Evolutionary conservation across 495 filamentous ascomycete genomes (phyloP).

Genomic region (Podospora tetraspora): DNA sequence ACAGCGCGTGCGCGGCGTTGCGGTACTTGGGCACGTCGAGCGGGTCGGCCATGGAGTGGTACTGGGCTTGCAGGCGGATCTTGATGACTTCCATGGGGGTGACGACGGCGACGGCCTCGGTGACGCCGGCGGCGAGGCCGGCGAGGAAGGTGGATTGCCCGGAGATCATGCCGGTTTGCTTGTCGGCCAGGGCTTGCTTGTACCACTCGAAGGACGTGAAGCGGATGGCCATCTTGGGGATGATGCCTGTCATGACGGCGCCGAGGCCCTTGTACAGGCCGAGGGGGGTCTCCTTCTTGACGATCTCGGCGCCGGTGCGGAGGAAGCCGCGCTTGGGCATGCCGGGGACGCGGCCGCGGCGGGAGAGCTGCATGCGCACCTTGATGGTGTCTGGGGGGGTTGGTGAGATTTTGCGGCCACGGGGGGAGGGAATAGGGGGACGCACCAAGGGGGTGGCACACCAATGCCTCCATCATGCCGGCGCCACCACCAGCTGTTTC

Average conservation of each 20-base stretch:
- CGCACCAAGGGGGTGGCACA: slow-evolving; percentile 90
- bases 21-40: slow-evolving; percentile 92
- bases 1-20: slow-evolving; percentile 91
- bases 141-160: slow-evolving; percentile 81
- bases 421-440: slow-evolving; percentile 5
- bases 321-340: slow-evolving; percentile 83
- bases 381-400: slow-evolving; percentile 75
- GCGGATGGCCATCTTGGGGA: slow-evolving; percentile 99
- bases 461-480: slow-evolving; percentile 98
- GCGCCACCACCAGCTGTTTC: slow-evolving; percentile 85
- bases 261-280: slow-evolving; percentile 95
- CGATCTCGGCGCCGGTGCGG: slow-evolving; percentile 78
- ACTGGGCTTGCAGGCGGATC: slow-evolving; percentile 94
- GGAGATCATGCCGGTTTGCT: slow-evolving; percentile 61
- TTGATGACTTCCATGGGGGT: slow-evolving; percentile 99
- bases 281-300: slow-evolving; percentile 80
- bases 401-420: slow-evolving; percentile 6
- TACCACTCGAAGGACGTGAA: slow-evolving; percentile 98
- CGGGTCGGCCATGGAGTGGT: slow-evolving; percentile 90
- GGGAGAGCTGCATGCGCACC: slow-evolving; percentile 98
- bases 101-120: slow-evolving; percentile 91
- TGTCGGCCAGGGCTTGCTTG: slow-evolving; percentile 68
- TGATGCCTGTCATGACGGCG: slow-evolving; percentile 91
- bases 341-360: slow-evolving; percentile 74
- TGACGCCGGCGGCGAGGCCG: slow-evolving; percentile 87